Evolutionary conservation across 192 early-diverging fungal genomes (phyloP).

Genomic region (Oehlia diaphana): DNA sequence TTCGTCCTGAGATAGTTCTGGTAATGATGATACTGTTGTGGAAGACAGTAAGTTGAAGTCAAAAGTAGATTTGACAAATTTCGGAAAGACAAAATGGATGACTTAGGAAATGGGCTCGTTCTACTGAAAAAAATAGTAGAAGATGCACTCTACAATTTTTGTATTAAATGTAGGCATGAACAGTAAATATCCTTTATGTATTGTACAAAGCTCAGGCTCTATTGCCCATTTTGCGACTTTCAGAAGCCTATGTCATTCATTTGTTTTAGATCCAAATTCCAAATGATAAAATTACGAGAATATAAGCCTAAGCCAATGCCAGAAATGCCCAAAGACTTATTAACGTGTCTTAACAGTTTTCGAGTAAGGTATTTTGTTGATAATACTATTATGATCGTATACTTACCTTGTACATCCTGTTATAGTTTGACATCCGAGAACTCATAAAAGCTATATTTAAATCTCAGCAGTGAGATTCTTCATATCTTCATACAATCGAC

Average conservation of each 20-base stretch:
- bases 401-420: slow-evolving; percentile 13
- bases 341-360: slow-evolving; percentile 24
- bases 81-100: slow-evolving; percentile 11
- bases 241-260: not conserved
- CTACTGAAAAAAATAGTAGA: slow-evolving; percentile 30
- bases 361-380: slow-evolving; percentile 13
- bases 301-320: not conserved
- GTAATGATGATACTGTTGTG: too few species aligned
- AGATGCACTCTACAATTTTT: slow-evolving; percentile 28
- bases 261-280: not conserved
- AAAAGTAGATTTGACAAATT: not conserved
- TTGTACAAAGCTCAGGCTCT: not conserved
- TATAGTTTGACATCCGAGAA: not conserved
- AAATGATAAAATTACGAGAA: slow-evolving; percentile 25
- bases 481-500: slow-evolving; percentile 6
- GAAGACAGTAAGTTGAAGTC: too few species aligned
- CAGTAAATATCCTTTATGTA: not conserved
- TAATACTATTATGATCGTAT: slow-evolving; percentile 21
- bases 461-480: slow-evolving; percentile 25
- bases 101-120: slow-evolving; percentile 28
- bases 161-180: slow-evolving; percentile 14
- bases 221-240: not conserved
- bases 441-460: slow-evolving; percentile 25
- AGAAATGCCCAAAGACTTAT: slow-evolving; percentile 21
- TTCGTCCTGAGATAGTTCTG: too few species aligned